Evolutionary conservation across 2,329 filamentous ascomycete species (phyloP).

Genomic region (Chalara sp.): DNA sequence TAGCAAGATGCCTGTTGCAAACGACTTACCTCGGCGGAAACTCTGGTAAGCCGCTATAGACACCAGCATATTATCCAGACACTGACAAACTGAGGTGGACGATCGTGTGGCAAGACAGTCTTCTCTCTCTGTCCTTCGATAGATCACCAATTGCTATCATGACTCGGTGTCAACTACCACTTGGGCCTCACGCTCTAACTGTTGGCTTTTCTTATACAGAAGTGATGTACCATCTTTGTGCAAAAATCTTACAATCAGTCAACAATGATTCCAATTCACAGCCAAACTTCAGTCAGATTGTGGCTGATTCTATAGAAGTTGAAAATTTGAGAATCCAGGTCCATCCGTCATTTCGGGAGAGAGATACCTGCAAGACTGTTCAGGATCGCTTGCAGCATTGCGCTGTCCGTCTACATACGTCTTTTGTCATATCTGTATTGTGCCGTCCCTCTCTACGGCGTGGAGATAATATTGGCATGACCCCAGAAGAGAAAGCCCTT

Average conservation of each 20-base stretch:
- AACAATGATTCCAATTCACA: conserved; percentile 23
- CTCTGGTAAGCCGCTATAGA: conserved; percentile 19
- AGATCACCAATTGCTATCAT: conserved; percentile 54
- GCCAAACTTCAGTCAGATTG: conserved; percentile 37
- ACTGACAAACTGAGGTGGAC: conserved; percentile 38
- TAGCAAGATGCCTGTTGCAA: conserved; percentile 21
- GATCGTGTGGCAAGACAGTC: conserved; percentile 59
- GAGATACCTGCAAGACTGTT: conserved; percentile 57
- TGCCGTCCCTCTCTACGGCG: conserved; percentile 55
- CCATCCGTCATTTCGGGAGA: conserved; percentile 47
- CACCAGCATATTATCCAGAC: not conserved
- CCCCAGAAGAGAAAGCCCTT: conserved; percentile 43
- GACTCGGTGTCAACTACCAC: conserved; percentile 37
- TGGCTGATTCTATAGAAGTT: conserved; percentile 48
- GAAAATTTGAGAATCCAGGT: conserved; percentile 35
- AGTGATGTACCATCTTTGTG: conserved; percentile 58
- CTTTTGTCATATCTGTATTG: conserved; percentile 58
- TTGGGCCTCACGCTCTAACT: conserved; percentile 43
- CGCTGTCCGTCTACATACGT: conserved; percentile 57
- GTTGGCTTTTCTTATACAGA: conserved; percentile 54
- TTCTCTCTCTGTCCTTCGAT: conserved; percentile 61
- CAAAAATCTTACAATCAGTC: conserved; percentile 44
- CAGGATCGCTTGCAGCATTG: conserved; percentile 58
- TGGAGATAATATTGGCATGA: conserved; percentile 39
- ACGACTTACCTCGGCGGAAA: conserved; percentile 22